Base-by-base conservation (phyloP, 495 filamentous ascomycete species). In the Recurvomyces mirabilis region DNA sequence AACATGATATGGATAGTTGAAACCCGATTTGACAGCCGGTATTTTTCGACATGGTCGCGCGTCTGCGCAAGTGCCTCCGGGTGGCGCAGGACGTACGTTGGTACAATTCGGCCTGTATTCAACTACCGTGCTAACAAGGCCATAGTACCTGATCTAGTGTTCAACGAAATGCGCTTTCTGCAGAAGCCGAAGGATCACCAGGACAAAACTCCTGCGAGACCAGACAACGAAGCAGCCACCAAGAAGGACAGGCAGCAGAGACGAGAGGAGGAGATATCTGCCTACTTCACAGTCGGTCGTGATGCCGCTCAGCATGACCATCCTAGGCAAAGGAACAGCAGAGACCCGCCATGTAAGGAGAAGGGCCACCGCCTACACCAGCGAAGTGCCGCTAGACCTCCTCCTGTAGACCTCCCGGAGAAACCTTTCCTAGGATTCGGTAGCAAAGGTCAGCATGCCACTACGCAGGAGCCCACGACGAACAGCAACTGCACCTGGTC, bases 31-130 rank as follows among this genome's bases (percentile, higher is more conserved):
- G 35, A 65, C 55, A 29, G 59, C 67, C 55, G 85, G 84, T 0
- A 61, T 91, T 5, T 89, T 89, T 59, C 74, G 71, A 19, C 87
- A 78, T 54, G 81, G 81, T 1, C 75, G 72, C 38, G 66, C 73
- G 21, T 87, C 82, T 10, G 74, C 71, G 32, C 72, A 71, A 21
- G 45, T 74, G 41, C 65, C 59, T 47, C 63, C 68, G 46, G 65
- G 60, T 49, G 66, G 67, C 14, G 19, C 35, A 19, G 51, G 51
- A 40, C 38, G 50, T 53, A 43, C 53, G 69, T 35, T 24, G 38
- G 21, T 10, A 35, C 13, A 23, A 19, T n/a, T n/a, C 7, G 10
- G 15, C 13, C 20, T 5, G 18, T 12, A 15, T 26, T 13, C 32
- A 26, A n/a, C 26, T 7, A 7, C 7, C 7, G 26, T 7, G 26